phyloP scores from a whole-genome alignment of 768 basidiomycete genomes.

The Russula virescens region DNA sequence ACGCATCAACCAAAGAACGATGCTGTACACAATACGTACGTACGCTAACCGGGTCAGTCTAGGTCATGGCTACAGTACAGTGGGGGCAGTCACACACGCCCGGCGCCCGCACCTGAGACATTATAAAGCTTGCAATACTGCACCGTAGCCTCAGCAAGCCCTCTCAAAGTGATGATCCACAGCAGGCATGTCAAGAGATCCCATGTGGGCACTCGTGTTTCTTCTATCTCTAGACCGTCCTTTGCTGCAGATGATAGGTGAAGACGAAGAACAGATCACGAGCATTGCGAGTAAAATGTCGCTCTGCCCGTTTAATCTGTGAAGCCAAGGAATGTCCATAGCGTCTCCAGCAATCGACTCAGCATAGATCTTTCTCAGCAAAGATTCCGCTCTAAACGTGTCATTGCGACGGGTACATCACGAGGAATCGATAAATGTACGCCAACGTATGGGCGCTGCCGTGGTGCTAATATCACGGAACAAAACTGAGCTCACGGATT shows the following conservation, averaged over 20 bases:
- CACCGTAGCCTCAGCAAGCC: no score
- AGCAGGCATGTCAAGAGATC: neutral
- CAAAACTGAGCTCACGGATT: neutral
- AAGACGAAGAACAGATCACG: neutral
- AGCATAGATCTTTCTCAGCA: neutral
- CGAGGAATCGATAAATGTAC: neutral
- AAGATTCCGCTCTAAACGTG: neutral
- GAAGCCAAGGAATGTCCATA: neutral
- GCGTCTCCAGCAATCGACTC: neutral
- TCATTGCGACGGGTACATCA: neutral
- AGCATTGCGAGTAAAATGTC: neutral
- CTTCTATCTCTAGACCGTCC: neutral
- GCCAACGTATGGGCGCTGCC: neutral
- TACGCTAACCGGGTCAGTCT: neutral
- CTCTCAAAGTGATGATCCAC: neutral
- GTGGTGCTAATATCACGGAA: neutral
- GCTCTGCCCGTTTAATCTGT: neutral
- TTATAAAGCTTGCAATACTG: no score
- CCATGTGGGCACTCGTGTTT: neutral
- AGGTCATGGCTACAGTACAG: neutral
- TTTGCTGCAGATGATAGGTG: neutral
- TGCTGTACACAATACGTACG: no score
- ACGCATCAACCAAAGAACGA: no score
- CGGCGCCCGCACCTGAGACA: no score
- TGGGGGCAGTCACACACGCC: no score